Evolutionary conservation across 192 early-diverging fungal genomes (phyloP), one percentile per base, ranked within the genome.

Genomic region (Rhizophagus sp.): DNA sequence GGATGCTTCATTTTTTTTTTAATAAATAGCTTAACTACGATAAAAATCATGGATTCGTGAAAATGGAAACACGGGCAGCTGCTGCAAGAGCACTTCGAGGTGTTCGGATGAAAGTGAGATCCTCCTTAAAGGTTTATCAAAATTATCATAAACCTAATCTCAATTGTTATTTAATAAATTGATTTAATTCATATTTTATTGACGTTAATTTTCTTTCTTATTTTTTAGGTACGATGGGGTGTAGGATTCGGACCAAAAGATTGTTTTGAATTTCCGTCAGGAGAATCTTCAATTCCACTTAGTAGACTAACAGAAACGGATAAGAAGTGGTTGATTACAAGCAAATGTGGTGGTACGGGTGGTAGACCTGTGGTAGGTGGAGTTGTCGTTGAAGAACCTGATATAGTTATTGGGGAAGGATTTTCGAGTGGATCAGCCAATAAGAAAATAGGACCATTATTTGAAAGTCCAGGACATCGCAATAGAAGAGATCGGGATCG

Each of bases 41-140:
- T 19, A 86, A 86, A 77, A 82, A 81, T 68, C 84, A 86, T 72
- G 85, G 83, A 13, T 86, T 86, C 77, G 81, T 86, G 52, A 86
- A 86, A 69, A 84, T 86, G 85, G 80, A 80, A 6, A 82, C 78
- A 41, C 85, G 85, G 25, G 27, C 74, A 19, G 78, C 76, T 5
- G 83, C 85, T 0, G 78, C 82, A 30, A 57, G 80, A 30, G 68
- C 78, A 25, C n/a, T 79, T 52, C 19, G 22, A 19, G 34, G 44
- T 34, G n/a, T 63, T 41, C 30, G 61, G 62, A 64, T 34, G 22
- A 62, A 76, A 44, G 61, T 76, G 24, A 61, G 68, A 57, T 57
- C 25, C 73, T 34, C 25, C 73, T 34, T 9, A 75, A 62, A 30
- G 75, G 75, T 62, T 63, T 41, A 76, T 49, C 39, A 76, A 39